phyloP scores from a whole-genome alignment of 768 basidiomycete genomes.

The Pleurotus ostreatus region DNA sequence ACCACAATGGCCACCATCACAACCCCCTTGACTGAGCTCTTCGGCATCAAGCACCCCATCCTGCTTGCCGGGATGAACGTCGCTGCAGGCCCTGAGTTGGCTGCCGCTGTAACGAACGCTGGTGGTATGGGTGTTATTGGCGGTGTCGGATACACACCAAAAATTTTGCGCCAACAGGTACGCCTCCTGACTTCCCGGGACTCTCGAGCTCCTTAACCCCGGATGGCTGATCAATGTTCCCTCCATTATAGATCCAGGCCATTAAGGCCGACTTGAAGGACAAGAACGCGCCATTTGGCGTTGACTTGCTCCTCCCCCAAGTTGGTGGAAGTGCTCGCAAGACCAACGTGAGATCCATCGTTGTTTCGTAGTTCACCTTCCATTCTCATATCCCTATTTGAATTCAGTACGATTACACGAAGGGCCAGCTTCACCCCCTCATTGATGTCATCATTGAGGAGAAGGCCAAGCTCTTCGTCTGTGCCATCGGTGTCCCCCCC shows the following conservation, averaged over 20 bases:
- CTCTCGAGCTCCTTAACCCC: conserved; percentile 11
- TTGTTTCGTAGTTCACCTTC: not conserved
- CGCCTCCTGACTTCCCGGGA: conserved; percentile 12
- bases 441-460: conserved; percentile 92
- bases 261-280: conserved; percentile 72
- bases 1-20: conserved; percentile 56
- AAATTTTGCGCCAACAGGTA: conserved; percentile 75
- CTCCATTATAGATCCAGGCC: conserved; percentile 51
- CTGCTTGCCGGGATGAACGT: conserved; percentile 69
- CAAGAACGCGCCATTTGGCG: conserved; percentile 82
- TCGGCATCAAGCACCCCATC: conserved; percentile 86
- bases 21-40: conserved; percentile 86
- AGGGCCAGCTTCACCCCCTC: conserved; percentile 78
- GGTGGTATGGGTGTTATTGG: conserved; percentile 90
- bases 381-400: not conserved
- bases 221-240: conserved; percentile 9
- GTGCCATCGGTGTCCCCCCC: conserved; percentile 86
- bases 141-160: conserved; percentile 83
- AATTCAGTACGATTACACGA: conserved; percentile 79
- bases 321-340: conserved; percentile 85
- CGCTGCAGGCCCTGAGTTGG: conserved; percentile 68
- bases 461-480: conserved; percentile 85
- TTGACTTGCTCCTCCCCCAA: conserved; percentile 86
- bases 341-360: conserved; percentile 62
- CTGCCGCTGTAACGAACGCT: conserved; percentile 91